Evolutionary conservation across 73 alveolate genomes (phyloP), one percentile per base, ranked within the genome.

Genomic region (Paramecium sonneborni): DNA sequence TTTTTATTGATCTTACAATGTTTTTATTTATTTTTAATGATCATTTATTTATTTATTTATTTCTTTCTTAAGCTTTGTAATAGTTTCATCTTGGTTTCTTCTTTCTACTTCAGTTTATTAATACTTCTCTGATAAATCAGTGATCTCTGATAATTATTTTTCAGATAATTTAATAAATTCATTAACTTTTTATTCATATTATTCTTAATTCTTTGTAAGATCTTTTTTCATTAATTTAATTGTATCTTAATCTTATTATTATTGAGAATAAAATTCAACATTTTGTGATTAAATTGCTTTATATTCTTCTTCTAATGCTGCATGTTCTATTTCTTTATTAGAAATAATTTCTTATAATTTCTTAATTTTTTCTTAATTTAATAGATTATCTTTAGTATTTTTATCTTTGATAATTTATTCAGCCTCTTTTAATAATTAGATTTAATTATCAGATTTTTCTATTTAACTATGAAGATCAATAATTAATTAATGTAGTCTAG

Each of bases 291-390:
- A 35, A 32, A 72, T 72, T 8, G 35, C 30, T 38, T 72, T 72
- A 72, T 32, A 72, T 38, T 72, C 86, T 26, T 72, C 86, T 35
- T 72, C 86, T 14, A 35, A 38, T 11, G 86, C 86, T 10, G 32
- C 6, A 10, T 35, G 86, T 32, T 72, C 55, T 14, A 35, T 21
- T 12, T 72, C 30, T 12, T 26, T 10, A 32, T 72, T 35, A 8
- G 23, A 23, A 12, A 72, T 72, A 12, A 35, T n/a, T 72, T 72
- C 86, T 38, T 72, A 32, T 8, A 35, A n/a, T 72, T 35, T 35
- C 41, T 32, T 72, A 21, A 58, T 9, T 14, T 72, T 72, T 32
- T 35, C 86, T 72, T 0, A 20, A n/a, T 72, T 14, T 11, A 32
- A 11, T 5, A 72, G 1, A 11, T 10, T 32, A 15, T 38, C 57